Conservation (phyloP, 1,284 basidiomycete genomes). For the Sanguinoderma infundibulare region DNA sequence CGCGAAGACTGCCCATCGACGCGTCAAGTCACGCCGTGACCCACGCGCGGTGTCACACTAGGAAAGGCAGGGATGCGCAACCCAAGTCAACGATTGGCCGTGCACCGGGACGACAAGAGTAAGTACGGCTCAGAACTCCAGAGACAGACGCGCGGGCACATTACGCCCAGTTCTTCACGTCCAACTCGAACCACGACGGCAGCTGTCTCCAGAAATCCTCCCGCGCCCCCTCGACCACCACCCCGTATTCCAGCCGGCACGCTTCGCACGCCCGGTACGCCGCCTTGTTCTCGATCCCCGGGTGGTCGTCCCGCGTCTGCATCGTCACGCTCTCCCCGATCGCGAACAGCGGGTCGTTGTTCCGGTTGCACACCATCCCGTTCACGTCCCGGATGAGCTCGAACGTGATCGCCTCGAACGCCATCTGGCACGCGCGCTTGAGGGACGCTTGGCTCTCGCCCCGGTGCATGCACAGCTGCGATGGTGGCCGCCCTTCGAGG, state of each 20-base stretch:
- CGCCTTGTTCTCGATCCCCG: constrained; percentile 44
- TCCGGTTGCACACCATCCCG: constrained; percentile 65
- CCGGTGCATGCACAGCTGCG: constrained; percentile 51
- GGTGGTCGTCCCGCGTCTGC: constrained; percentile 55
- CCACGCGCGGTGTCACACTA: constrained; percentile 15
- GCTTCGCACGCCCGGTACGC: constrained; percentile 64
- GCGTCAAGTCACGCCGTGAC: constrained; percentile 23
- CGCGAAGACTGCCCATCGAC: not conserved
- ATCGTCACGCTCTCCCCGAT: constrained; percentile 68
- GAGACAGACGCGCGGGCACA: not conserved
- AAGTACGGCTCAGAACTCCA: not conserved
- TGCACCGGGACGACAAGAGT: not conserved
- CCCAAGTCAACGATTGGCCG: not conserved
- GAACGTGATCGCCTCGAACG: constrained; percentile 72
- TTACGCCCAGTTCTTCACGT: constrained; percentile 55
- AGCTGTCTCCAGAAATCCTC: constrained; percentile 67
- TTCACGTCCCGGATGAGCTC: constrained; percentile 73
- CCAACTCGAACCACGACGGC: constrained; percentile 68
- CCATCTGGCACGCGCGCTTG: constrained; percentile 63
- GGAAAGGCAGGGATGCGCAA: constrained; percentile 1
- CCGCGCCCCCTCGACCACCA: constrained; percentile 57
- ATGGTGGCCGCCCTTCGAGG: constrained; percentile 62
- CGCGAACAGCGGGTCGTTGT: constrained; percentile 69
- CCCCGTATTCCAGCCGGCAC: constrained; percentile 63
- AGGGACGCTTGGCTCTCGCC: constrained; percentile 46